Conservation (phyloP, 108 stramenopile species). For the Craspedostauros australis region DNA sequence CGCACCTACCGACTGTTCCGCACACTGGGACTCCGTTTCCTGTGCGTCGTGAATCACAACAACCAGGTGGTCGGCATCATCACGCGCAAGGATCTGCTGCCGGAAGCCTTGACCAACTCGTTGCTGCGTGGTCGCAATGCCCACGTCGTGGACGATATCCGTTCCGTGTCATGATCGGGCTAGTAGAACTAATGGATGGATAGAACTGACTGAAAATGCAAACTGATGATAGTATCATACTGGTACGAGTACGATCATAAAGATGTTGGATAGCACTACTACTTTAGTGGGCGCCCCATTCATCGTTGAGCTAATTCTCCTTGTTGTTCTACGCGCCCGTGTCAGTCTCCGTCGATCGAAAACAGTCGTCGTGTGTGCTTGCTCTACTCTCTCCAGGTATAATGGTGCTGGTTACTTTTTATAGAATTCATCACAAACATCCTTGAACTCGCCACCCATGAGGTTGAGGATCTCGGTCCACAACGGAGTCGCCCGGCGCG, state of each 20-base stretch:
- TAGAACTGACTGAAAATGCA: too few species aligned
- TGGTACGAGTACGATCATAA: too few species aligned
- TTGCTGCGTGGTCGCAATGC: conserved; percentile 79
- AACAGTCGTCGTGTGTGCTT: too few species aligned
- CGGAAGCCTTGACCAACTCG: conserved; percentile 66
- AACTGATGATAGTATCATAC: too few species aligned
- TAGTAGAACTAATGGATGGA: too few species aligned
- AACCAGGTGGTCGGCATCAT: conserved; percentile 90
- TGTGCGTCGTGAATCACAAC: conserved; percentile 90
- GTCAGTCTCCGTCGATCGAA: too few species aligned
- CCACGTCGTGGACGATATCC: conserved; percentile 39
- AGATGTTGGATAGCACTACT: too few species aligned
- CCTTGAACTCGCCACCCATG: conserved; percentile 61
- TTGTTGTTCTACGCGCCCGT: too few species aligned
- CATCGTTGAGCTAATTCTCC: too few species aligned
- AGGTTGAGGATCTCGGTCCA: conserved; percentile 86
- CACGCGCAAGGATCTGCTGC: conserved; percentile 77
- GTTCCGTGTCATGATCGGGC: conserved; percentile 2
- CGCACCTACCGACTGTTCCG: conserved; percentile 94
- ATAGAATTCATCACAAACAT: conserved; percentile 55
- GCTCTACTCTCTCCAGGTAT: too few species aligned
- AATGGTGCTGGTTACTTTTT: conserved; percentile 20
- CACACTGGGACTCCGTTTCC: conserved; percentile 90
- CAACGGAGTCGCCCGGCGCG: conserved; percentile 72
- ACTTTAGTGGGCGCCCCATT: too few species aligned